phyloP scores from a whole-genome alignment of 2,329 filamentous ascomycete genomes.

The Aotearoamyces nothofagi region DNA sequence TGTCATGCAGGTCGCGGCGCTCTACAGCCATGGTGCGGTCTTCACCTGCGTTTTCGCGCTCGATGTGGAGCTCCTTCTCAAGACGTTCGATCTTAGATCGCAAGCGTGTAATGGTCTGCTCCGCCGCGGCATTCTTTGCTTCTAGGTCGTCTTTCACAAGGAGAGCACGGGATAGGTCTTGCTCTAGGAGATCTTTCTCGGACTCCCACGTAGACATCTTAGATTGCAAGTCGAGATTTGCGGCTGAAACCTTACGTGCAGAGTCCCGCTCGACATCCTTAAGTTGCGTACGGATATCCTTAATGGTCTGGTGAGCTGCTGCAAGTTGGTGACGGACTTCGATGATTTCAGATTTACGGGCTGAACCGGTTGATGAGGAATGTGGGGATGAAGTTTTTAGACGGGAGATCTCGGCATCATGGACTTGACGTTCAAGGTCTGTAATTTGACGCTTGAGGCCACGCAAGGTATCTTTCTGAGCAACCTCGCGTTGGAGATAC shows the following conservation, averaged over 20 bases:
- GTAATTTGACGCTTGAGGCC: slow-evolving; percentile 48
- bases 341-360: slow-evolving; percentile 38
- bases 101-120: slow-evolving; percentile 29
- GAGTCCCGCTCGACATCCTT: slow-evolving; percentile 29
- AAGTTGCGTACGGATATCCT: slow-evolving; percentile 35
- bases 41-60: slow-evolving; percentile 36
- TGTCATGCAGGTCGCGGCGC: slow-evolving; percentile 41
- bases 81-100: slow-evolving; percentile 30
- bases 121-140: slow-evolving; percentile 23
- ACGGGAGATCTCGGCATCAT: slow-evolving; percentile 44
- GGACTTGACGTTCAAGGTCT: slow-evolving; percentile 51
- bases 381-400: slow-evolving; percentile 29
- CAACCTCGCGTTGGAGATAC: slow-evolving; percentile 47
- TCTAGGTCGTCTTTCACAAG: slow-evolving; percentile 26
- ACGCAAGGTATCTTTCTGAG: slow-evolving; percentile 46
- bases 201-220: slow-evolving; percentile 23
- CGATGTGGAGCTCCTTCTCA: slow-evolving; percentile 33
- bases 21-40: slow-evolving; percentile 43
- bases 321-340: slow-evolving; percentile 45
- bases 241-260: slow-evolving; percentile 23
- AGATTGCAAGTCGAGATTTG: slow-evolving; percentile 34
- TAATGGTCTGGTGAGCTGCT: slow-evolving; percentile 40
- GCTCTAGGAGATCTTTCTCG: slow-evolving; percentile 18
- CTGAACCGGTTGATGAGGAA: slow-evolving; percentile 33
- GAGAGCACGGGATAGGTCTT: slow-evolving; percentile 29